Base-by-base conservation (phyloP, 2,329 filamentous ascomycete species). In the Botrytis hyacinthi region DNA sequence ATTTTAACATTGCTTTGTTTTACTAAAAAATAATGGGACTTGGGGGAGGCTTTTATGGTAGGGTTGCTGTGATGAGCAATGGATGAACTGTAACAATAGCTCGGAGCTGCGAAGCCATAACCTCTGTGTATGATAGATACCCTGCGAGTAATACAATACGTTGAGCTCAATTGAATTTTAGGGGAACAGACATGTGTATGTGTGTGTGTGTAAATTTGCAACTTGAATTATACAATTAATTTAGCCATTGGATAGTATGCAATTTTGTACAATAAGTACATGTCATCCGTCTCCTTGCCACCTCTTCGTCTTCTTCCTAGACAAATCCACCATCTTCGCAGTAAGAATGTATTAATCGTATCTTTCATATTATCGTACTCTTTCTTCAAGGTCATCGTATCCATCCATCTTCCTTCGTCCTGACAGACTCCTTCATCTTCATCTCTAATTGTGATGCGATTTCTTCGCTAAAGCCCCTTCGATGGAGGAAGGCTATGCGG, bases 71-170 rank as follows among this genome's bases (percentile, higher is more conserved):
- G 37, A 61, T 22, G 48, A 22, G n/a, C n/a, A n/a, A n/a, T 32
- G 67, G n/a, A 46, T n/a, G 67, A 61, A 61, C n/a, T 61, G 67
- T 61, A 61, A 61, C 22, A 46, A 61, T 70, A 70, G 51, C 37
- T 42, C 18, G 35, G 35, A 54, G 66, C 66, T 68, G 35, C 48
- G n/a, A 40, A 57, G 35, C 67, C 44, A 44, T 37, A 22, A 61
- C 67, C 51, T 44, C 37, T 46, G 54, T 70, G 42, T 44, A 44
- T 57, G 40, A 70, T 70, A 70, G 29, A n/a, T n/a, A 54, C 26
- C 20, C 42, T 32, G 29, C 37, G 37, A 70, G 40, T 61, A 61
- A 70, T 70, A 29, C 29, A 35, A 60, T 61, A 60, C 40, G 40
- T 61, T 70, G 48, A 68, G 48, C 40, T 42, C 40, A 26, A 51